These are phyloP conservation scores for Chalciporus pseudorubinellus DNA, from an alignment of 768 basidiomycete species.

Conservation along the genomic window DNA sequence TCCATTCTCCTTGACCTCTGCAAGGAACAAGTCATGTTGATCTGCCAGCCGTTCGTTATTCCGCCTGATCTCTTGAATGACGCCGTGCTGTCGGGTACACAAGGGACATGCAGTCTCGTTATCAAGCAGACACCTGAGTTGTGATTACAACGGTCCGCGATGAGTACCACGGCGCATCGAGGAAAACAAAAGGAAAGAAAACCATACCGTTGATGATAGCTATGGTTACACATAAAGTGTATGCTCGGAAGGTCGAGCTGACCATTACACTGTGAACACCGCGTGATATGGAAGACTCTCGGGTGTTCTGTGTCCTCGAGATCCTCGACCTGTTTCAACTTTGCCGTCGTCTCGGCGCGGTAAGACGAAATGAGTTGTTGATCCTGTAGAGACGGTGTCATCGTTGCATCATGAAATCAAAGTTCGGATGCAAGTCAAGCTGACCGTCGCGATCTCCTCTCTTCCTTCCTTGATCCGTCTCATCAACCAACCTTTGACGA, in stretches of 20 bases:
- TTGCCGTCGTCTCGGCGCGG: conserved; percentile 75
- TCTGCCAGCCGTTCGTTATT: conserved; percentile 84
- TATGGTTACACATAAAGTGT: conserved; percentile 98
- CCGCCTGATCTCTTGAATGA: conserved; percentile 84
- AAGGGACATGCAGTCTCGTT: conserved; percentile 88
- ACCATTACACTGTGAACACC: conserved; percentile 86
- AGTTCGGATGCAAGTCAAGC: conserved; percentile 25
- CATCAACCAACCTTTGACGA: conserved; percentile 91
- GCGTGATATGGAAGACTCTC: conserved; percentile 89
- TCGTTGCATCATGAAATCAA: neutral
- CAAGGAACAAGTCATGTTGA: conserved; percentile 77
- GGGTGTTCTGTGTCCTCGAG: conserved; percentile 77
- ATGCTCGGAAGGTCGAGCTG: conserved; percentile 90
- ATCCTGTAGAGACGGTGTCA: conserved; percentile 52
- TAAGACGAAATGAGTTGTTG: conserved; percentile 85
- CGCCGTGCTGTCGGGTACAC: conserved; percentile 82
- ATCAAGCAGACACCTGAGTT: conserved; percentile 76
- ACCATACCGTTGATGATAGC: conserved; percentile 87
- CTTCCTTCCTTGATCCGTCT: conserved; percentile 68
- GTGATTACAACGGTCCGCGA: too few species aligned
- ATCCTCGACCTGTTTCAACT: conserved; percentile 77
- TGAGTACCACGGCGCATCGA: neutral
- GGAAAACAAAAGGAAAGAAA: neutral
- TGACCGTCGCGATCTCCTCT: conserved; percentile 77
- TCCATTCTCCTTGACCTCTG: conserved; percentile 69